phyloP scores from a whole-genome alignment of 495 filamentous ascomycete species.

The Talaromyces ruber region DNA sequence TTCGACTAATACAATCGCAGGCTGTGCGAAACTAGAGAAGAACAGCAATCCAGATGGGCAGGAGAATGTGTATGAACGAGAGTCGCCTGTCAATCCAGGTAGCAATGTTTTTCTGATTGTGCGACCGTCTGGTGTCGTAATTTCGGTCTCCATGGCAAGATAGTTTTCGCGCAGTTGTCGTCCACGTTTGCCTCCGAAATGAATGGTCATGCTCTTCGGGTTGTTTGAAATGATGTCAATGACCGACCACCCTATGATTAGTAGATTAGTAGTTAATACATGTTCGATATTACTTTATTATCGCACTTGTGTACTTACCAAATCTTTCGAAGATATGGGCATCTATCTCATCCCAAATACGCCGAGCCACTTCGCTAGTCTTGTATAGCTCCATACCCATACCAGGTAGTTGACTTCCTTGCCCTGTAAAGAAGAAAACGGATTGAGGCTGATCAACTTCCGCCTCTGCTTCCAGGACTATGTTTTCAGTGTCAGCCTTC shows the following conservation, averaged over 20 bases:
- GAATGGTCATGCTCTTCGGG: slow-evolving; percentile 28
- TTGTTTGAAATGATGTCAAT: slow-evolving; percentile 29
- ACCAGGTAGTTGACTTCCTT: slow-evolving; percentile 28
- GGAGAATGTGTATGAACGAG: slow-evolving; percentile 24
- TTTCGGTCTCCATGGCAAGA: slow-evolving; percentile 11
- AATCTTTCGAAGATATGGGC: neutral
- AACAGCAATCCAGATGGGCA: slow-evolving; percentile 24
- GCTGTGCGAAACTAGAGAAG: slow-evolving; percentile 34
- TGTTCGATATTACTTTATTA: neutral
- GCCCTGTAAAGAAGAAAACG: slow-evolving; percentile 36
- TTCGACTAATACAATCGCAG: slow-evolving; percentile 28
- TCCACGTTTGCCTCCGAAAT: slow-evolving; percentile 33
- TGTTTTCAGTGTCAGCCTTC: slow-evolving; percentile 15
- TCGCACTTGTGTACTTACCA: slow-evolving; percentile 12
- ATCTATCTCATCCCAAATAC: slow-evolving; percentile 32
- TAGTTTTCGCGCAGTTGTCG: slow-evolving; percentile 28
- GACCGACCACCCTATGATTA: slow-evolving; percentile 25
- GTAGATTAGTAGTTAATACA: slow-evolving; percentile 6
- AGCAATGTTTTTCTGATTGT: slow-evolving; percentile 12
- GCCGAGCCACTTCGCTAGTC: slow-evolving; percentile 18
- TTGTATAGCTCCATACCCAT: slow-evolving; percentile 38
- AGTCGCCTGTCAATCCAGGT: slow-evolving; percentile 13
- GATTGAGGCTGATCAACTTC: slow-evolving; percentile 25
- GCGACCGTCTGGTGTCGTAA: slow-evolving; percentile 2
- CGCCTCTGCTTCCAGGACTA: slow-evolving; percentile 24